Evolutionary conservation across 192 early-diverging fungal species (phyloP).

Genomic region (Mortierella hygrophila): DNA sequence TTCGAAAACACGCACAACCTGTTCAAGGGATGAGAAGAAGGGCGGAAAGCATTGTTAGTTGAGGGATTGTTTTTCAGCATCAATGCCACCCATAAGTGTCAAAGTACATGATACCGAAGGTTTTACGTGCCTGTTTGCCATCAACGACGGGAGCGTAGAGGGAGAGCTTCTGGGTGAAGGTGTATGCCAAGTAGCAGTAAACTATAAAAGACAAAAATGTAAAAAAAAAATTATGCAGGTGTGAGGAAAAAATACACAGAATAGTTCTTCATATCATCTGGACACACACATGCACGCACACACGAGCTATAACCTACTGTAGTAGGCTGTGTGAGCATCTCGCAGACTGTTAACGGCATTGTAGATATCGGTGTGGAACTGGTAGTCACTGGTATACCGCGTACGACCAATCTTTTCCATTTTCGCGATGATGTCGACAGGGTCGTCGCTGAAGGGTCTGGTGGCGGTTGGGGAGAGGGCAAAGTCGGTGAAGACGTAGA

Average conservation of each 20-base stretch:
- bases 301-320: neutral
- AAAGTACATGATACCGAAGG: neutral
- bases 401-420: constrained; percentile 14
- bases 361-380: constrained; percentile 3
- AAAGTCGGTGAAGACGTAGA: constrained; percentile 22
- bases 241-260: neutral
- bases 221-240: neutral
- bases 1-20: constrained; percentile 16
- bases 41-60: neutral
- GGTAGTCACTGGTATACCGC: constrained; percentile 3
- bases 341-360: neutral
- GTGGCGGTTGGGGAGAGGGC: constrained; percentile 21
- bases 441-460: constrained; percentile 1
- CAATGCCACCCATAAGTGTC: neutral
- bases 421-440: constrained; percentile 16
- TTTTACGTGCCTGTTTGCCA: constrained; percentile 15
- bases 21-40: neutral
- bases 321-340: constrained; percentile 30
- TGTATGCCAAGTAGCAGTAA: neutral
- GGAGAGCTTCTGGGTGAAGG: neutral
- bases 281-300: neutral
- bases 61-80: too few relatives aligned
- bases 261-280: neutral
- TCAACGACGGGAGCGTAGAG: constrained; percentile 29
- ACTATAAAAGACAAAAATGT: neutral